Evolutionary conservation across 768 basidiomycete genomes (phyloP), one percentile per base, ranked within the genome.

Genomic region (Naganishia randhawae): DNA sequence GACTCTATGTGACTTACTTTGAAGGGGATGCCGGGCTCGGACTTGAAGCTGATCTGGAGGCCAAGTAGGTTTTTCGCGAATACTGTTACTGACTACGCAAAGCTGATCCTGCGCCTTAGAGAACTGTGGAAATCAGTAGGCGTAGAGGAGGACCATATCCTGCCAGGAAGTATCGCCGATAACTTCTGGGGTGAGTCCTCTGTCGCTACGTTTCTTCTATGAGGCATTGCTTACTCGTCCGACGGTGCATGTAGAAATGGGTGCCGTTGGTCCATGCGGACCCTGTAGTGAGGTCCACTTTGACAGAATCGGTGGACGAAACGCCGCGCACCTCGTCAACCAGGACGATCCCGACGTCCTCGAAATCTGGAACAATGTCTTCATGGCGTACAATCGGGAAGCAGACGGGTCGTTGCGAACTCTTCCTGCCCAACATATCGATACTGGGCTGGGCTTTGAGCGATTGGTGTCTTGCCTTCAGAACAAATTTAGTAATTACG

Each of bases 361-460:
- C 67, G 76, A 77, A 81, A 94, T 99, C 73, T 99, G 96, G 96
- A 99, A 99, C 83, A 97, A 96, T 78, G 96, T 99, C 66, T 99
- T 97, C 79, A 98, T 99, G 77, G 94, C 97, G 75, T 99, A 90
- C 83, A 98, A 99, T 78, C 90, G 96, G 53, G 95, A 98, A 80
- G 85, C 86, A 50, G 90, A 94, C 67, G 89, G 90, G 45, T 86
- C 87, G 22, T 85, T 99, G 17, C 86, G 85, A 63, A 69, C 85
- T 0, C 85, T 99, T 16, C 96, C 96, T 29, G 86, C 88, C 35
- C 92, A 93, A 81, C 96, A 99, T 74, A 90, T 99, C 71, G 96
- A 99, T 78, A 99, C 96, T 7, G 96, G 96, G 61, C 93, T 99
- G 94, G 96, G 96, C 50, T 99, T 96, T 80, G 96, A 99, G 80